Percentiles rank a stretch among this genome's conserved stretches.
These are phyloP conservation scores for Agarophyton chilense DNA, from an alignment of 23 red algal species.

Conservation along the genomic window DNA sequence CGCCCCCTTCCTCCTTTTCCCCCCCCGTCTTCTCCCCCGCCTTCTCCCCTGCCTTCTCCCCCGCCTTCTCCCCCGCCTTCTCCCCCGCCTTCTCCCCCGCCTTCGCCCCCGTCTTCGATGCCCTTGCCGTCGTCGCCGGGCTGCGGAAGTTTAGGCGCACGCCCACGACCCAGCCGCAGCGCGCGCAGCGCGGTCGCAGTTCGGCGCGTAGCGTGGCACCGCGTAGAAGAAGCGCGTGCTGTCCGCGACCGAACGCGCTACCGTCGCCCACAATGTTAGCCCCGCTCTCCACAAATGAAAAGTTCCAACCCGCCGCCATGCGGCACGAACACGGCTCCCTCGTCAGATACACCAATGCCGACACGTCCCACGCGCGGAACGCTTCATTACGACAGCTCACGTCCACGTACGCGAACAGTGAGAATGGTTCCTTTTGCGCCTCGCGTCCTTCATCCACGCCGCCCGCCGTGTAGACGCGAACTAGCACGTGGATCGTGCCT, in stretches of 20 bases:
- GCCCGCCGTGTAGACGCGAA: neutral
- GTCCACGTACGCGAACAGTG: neutral
- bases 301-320: neutral
- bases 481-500: neutral
- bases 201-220: neutral
- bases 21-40: too few species aligned
- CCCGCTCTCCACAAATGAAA: neutral
- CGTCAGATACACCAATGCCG: neutral
- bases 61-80: too few species aligned
- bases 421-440: neutral
- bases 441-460: neutral
- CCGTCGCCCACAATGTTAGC: neutral
- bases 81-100: too few species aligned
- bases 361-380: neutral
- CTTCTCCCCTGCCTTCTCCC: too few species aligned
- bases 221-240: neutral
- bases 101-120: too few species aligned
- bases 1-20: too few species aligned
- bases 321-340: neutral
- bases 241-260: neutral
- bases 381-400: neutral
- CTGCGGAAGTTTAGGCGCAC: neutral
- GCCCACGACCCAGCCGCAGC: neutral
- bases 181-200: neutral
- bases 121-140: too few species aligned